Conservation (phyloP, 2,329 filamentous ascomycete genomes). For the Diplodia mutila region DNA sequence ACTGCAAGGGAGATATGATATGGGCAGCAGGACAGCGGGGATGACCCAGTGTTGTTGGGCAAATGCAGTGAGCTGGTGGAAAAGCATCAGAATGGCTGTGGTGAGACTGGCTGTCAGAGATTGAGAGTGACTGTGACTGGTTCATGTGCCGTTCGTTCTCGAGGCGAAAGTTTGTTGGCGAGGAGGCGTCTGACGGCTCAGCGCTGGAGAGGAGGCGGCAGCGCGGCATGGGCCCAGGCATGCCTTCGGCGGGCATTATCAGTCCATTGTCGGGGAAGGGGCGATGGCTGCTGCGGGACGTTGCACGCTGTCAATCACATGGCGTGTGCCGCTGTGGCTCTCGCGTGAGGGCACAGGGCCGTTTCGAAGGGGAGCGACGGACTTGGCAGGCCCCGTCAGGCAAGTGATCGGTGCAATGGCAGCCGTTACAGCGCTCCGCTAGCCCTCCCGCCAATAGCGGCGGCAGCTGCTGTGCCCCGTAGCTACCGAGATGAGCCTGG, state of each 20-base stretch:
- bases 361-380: not conserved
- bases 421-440: not conserved
- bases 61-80: not conserved
- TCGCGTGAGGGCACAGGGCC: not conserved
- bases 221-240: too few relatives aligned
- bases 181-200: not conserved
- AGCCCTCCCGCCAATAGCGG: not conserved
- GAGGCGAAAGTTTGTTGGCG: not conserved
- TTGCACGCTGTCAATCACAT: slow-evolving; percentile 21
- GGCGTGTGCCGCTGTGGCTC: slow-evolving; percentile 17
- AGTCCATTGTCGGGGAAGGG: too few relatives aligned
- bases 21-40: not conserved
- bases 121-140: not conserved
- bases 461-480: not conserved
- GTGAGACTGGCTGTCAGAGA: not conserved
- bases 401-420: slow-evolving; percentile 8
- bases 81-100: not conserved
- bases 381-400: slow-evolving; percentile 6
- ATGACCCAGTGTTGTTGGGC: not conserved
- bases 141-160: not conserved
- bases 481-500: slow-evolving; percentile 8
- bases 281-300: not conserved
- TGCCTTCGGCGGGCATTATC: not conserved
- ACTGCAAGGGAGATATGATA: not conserved
- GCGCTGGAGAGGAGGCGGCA: too few relatives aligned